Evolutionary conservation across 106 monocot genomes (phyloP), one percentile per base, ranked within the genome.

Genomic region (Triglochin maritima): DNA sequence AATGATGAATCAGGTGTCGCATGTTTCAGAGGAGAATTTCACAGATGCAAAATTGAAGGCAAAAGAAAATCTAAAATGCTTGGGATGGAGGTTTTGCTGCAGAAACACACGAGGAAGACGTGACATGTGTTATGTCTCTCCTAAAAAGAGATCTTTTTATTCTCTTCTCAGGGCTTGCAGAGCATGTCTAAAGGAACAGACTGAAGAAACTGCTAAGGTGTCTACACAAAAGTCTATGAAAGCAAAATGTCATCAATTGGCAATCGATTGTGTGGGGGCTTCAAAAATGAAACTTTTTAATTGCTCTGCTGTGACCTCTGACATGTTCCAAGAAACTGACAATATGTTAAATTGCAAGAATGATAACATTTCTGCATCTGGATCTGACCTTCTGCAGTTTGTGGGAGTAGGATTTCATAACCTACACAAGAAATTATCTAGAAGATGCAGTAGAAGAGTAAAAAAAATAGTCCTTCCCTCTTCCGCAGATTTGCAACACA

Each of bases 131-230:
- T 85, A 85, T 72, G 46, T 51, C 63, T 85, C 85, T 79, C 78
- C 85, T 0, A 14, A 9, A 44, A 74, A 70, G 17, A 72, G 78
- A 67, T 13, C 43, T 16, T 89, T 69, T 42, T 44, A 3, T 63
- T 85, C 89, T 74, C 82, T 89, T 57, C 17, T 64, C 51, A 47
- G 57, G 50, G 89, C 85, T 14, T 85, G 89, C 68, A 76, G 79
- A 42, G 66, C 50, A 17, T 79, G 51, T 61, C 59, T 83, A 29
- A 47, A 71, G 69, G 70, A 72, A 66, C 60, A 43, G 9, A 56
- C 57, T 63, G 13, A 60, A 4, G 55, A 72, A 71, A 10, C 58
- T 71, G 45, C 17, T 2, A 9, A 8, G 45, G 41, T 43, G 52
- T 8, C 7, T 8, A 52, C 52, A 45, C 6, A 11, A 46, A 63